A percentile compares a stretch with the other conserved stretches of the same genome.
These are phyloP conservation scores for Papilionanthe hybrid DNA, from an alignment of 116 monocot genomes.

Conservation along the genomic window DNA sequence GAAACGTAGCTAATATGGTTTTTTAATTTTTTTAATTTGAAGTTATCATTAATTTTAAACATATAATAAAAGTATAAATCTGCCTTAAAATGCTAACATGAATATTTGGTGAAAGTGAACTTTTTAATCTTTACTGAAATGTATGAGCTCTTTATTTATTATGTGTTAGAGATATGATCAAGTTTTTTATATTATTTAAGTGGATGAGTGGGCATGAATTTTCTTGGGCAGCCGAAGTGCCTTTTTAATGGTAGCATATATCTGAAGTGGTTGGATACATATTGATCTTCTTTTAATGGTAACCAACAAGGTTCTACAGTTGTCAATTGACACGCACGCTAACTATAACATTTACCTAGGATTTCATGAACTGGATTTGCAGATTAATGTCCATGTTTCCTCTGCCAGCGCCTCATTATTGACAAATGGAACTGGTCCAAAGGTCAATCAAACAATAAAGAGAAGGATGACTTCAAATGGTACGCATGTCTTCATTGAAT, in stretches of 20 bases:
- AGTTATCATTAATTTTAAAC: too few relatives aligned
- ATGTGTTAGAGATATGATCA: too few relatives aligned
- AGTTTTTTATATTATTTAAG: too few relatives aligned
- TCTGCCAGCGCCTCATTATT: neutral
- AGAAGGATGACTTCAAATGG: neutral
- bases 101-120: too few relatives aligned
- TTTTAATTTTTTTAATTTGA: too few relatives aligned
- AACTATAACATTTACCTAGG: neutral
- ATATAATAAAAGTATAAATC: too few relatives aligned
- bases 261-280: neutral
- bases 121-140: too few relatives aligned
- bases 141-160: too few relatives aligned
- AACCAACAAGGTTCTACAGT: neutral
- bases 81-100: neutral
- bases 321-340: neutral
- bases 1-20: too few relatives aligned
- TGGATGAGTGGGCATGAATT: neutral
- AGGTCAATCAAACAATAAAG: neutral
- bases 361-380: neutral
- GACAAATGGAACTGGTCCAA: neutral
- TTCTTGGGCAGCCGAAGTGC: too few relatives aligned
- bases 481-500: neutral
- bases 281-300: neutral
- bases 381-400: constrained; percentile 4
- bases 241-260: too few relatives aligned